Conservation (phyloP, 106 monocot genomes). For the Triglochin maritima region DNA sequence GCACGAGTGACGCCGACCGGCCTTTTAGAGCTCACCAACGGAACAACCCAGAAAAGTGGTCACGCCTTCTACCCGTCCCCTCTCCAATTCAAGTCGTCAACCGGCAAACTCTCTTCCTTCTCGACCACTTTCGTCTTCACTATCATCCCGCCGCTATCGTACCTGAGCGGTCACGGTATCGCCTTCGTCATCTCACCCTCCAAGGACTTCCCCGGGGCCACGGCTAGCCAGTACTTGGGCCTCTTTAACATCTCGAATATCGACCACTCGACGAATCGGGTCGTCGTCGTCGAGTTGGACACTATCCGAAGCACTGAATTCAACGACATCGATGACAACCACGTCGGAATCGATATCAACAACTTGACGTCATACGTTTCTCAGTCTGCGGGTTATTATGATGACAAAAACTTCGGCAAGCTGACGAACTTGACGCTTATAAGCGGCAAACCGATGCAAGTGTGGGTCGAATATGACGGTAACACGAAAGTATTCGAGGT, state of each 20-base stretch:
- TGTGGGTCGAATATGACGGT: no score
- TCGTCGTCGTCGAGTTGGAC: neutral
- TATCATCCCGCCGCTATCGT: neutral
- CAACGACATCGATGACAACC: conserved; percentile 12
- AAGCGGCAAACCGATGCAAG: no score
- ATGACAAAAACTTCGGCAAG: neutral
- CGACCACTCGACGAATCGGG: neutral
- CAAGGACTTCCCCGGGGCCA: neutral
- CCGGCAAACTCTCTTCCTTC: no score
- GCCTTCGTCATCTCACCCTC: no score
- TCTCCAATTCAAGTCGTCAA: conserved; percentile 7
- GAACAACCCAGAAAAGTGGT: neutral
- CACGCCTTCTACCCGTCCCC: conserved; percentile 5
- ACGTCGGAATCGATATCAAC: conserved; percentile 10
- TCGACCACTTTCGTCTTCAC: no score
- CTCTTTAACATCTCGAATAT: no score
- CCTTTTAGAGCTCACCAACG: conserved; percentile 17
- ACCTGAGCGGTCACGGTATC: neutral
- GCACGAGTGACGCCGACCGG: neutral
- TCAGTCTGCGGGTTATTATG: no score
- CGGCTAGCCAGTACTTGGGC: conserved; percentile 3
- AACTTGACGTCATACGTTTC: neutral
- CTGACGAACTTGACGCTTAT: no score
- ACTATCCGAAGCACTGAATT: neutral
- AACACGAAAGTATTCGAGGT: no score